Base-by-base conservation (phyloP, 2,329 filamentous ascomycete species). In the Cercospora brassicicola region DNA sequence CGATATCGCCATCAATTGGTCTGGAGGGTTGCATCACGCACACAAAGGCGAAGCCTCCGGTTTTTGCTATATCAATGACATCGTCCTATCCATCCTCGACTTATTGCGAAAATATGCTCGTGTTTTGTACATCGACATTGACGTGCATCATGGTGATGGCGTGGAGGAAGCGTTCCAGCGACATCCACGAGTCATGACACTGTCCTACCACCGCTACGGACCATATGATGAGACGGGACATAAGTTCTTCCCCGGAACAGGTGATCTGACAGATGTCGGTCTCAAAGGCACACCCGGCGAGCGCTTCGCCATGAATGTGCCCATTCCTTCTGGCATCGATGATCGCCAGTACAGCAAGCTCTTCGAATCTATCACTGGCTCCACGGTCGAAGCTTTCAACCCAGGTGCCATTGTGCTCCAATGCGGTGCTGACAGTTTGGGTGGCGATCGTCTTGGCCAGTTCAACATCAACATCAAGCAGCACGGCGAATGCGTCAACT, bases 41-140 rank as follows among this genome's bases (percentile, higher is more conserved):
- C 97, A 98, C 81, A 95, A 94, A 78, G 88, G 90, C 63, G 93
- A 97, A 81, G 94, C 95, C 0, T 94, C 91, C 13, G 95, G 95
- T 0, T 99, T 99, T 81, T 99, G 95, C 83, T 99, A 99, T 82
- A 93, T 98, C 82, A 99, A 99, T 80, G 95, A 99, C 80, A 98
- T 98, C 75, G 95, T 98, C 67, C 87, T 99, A 57, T 93, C 91
- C 39, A 95, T 97, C 74, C 86, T 98, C 42, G 91, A 97, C 78
- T 87, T 99, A 9, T 84, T 98, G 15, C 90, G 91, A 31, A 87
- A 90, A 76, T 88, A 94, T 74, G 89, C 93, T 15, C 90, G 94
- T 59, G 94, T 98, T 7, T 85, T 98, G 67, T 97, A 98, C 80
- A 94, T 98, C 79, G 93, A 96, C 77, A 96, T 96, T 73, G 93